Percentiles rank a stretch among this genome's conserved stretches.
Evolutionary conservation across 2,329 filamentous ascomycete genomes (phyloP).

Genomic region (Hymenotorrendiella dingleyae): DNA sequence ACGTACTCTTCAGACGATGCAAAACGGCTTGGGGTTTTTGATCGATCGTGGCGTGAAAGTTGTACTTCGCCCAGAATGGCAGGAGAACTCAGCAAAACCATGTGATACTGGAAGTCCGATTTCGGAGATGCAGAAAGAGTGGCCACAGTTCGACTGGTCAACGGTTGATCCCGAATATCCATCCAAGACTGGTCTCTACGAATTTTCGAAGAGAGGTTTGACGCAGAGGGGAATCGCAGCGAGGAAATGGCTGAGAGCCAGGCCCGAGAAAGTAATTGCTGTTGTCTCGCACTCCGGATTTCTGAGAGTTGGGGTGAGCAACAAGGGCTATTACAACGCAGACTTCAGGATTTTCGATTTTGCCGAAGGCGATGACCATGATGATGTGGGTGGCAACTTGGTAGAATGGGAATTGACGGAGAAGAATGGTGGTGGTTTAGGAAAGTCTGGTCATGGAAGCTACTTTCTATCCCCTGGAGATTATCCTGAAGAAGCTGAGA

Average conservation of each 20-base stretch:
- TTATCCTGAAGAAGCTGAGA: neutral
- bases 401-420: slow-evolving; percentile 29
- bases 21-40: slow-evolving; percentile 27
- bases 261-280: slow-evolving; percentile 30
- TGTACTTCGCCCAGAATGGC: slow-evolving; percentile 26
- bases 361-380: slow-evolving; percentile 21
- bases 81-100: slow-evolving; percentile 29
- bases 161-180: slow-evolving; percentile 28
- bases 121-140: slow-evolving; percentile 24
- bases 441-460: slow-evolving; percentile 23
- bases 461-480: slow-evolving; percentile 12
- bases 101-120: slow-evolving; percentile 28
- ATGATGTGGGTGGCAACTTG: slow-evolving; percentile 19
- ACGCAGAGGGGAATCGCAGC: slow-evolving; percentile 22
- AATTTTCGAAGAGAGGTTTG: slow-evolving; percentile 21
- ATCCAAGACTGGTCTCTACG: slow-evolving; percentile 27
- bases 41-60: slow-evolving; percentile 27
- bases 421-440: slow-evolving; percentile 26
- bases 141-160: slow-evolving; percentile 31
- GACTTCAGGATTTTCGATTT: slow-evolving; percentile 31
- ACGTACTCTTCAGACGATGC: slow-evolving; percentile 28
- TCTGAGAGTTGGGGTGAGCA: slow-evolving; percentile 23
- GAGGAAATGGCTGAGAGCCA: slow-evolving; percentile 24
- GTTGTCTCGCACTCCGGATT: slow-evolving; percentile 30
- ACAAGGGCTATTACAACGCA: slow-evolving; percentile 26